phyloP scores from a whole-genome alignment of 768 basidiomycete genomes.

The Suillus lakei region DNA sequence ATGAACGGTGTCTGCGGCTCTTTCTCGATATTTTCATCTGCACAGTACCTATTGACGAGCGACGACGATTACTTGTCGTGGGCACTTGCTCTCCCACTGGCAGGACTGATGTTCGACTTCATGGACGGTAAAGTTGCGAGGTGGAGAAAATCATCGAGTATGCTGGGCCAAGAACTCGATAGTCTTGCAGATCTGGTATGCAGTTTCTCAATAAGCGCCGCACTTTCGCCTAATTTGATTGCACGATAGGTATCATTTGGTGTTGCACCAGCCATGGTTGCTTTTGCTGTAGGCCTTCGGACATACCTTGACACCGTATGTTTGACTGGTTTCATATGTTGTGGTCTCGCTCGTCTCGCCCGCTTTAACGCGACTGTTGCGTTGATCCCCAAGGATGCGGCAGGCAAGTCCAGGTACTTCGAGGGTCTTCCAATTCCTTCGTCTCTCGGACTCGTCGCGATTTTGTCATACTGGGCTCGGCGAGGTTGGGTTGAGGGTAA shows the following conservation, averaged over 20 bases:
- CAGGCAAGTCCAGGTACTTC: constrained; percentile 93
- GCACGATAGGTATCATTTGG: constrained; percentile 89
- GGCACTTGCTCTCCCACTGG: constrained; percentile 87
- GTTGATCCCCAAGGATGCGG: constrained; percentile 82
- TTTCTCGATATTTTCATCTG: constrained; percentile 92
- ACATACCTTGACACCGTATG: constrained; percentile 90
- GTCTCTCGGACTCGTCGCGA: constrained; percentile 76
- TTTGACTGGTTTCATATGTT: constrained; percentile 91
- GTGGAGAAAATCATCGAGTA: constrained; percentile 93
- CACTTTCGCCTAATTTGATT: constrained; percentile 8
- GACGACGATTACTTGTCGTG: constrained; percentile 83
- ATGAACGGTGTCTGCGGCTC: constrained; percentile 99
- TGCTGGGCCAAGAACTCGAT: constrained; percentile 98
- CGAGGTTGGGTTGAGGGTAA: constrained; percentile 85
- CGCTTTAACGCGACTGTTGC: constrained; percentile 99
- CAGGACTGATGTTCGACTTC: constrained; percentile 97
- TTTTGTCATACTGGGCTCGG: constrained; percentile 83
- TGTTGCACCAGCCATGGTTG: constrained; percentile 93
- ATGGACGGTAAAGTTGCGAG: constrained; percentile 97
- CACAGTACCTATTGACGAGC: constrained; percentile 81
- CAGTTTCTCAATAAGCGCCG: constrained; percentile 10
- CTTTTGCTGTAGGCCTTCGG: constrained; percentile 88
- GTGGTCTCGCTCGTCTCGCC: constrained; percentile 94
- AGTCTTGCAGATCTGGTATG: constrained; percentile 93
- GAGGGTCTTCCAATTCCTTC: constrained; percentile 98